These are phyloP conservation scores for Paramyrothecium sp. DNA, from an alignment of 2,329 filamentous ascomycete species.

Conservation along the genomic window DNA sequence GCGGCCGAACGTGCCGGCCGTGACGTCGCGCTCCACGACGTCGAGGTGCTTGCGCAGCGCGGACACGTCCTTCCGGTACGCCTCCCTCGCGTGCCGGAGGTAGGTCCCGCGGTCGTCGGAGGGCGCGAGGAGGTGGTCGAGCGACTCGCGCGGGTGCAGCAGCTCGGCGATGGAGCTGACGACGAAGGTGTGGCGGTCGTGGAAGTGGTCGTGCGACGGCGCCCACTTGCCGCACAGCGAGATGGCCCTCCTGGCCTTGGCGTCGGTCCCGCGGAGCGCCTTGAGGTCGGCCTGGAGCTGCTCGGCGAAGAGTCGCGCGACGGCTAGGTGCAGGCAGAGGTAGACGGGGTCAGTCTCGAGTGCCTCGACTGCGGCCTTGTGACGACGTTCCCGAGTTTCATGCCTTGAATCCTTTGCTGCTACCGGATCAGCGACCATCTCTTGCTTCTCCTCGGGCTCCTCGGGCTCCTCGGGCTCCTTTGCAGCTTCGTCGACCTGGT, in stretches of 20 bases:
- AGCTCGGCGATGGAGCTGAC: conserved; percentile 57
- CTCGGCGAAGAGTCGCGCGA: conserved; percentile 55
- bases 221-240: conserved; percentile 62
- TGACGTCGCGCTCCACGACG: conserved; percentile 52
- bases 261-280: conserved; percentile 36
- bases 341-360: conserved; percentile 46
- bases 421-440: not conserved
- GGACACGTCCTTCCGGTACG: conserved; percentile 50
- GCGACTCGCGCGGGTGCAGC: conserved; percentile 36
- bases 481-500: not conserved
- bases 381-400: conserved; percentile 33
- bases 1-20: conserved; percentile 39
- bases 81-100: conserved; percentile 51
- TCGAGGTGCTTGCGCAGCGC: conserved; percentile 51
- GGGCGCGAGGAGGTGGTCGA: conserved; percentile 26
- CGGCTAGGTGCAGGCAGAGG: conserved; percentile 47
- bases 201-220: conserved; percentile 51
- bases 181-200: conserved; percentile 58
- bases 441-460: not conserved
- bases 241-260: conserved; percentile 40
- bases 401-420: conserved; percentile 20
- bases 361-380: conserved; percentile 36
- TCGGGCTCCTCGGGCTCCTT: not conserved
- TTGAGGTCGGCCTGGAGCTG: conserved; percentile 48
- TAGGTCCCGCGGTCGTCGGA: conserved; percentile 46